Base-by-base conservation (phyloP, 2,329 filamentous ascomycete genomes). In the Aspergillus fischeri region DNA sequence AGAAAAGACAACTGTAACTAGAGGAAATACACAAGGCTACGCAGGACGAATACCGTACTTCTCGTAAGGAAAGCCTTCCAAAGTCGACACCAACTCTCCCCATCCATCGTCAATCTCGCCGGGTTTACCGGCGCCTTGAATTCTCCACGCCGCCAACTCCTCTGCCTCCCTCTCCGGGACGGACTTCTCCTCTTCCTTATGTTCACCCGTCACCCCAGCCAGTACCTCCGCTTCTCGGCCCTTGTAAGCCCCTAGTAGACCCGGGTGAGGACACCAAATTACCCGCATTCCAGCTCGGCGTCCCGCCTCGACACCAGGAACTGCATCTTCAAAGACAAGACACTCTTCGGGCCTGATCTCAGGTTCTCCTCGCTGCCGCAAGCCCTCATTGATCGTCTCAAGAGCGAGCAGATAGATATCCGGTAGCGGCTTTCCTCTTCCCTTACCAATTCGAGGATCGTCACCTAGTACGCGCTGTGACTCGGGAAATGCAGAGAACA, bases 291-390 rank as follows among this genome's bases (percentile, higher is more conserved):
- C 93, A 0, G 94, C 94, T 63, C 94, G 85, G 53, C 94, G 81
- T 4, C 92, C 94, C 2, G 91, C 86, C 76, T 99, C 94, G 2
- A 97, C 91, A 3, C 94, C 94, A 0, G 92, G 91, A 1, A 97
- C 92, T 49, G 88, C 91, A 74, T 99, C 94, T 76, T 99, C 94
- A 67, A 99, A 97, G 0, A 97, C 94, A 17, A 99, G 80, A 71
- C 94, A 97, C 75, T 97, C 93, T 64, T 90, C 89, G 0, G 92
- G 91, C 54, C 71, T 80, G 61, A 99, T 87, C 53, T 81, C 80
- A 58, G 83, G 77, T 62, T 81, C 77, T 52, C 88, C 86, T 42
- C 67, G 64, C 0, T 80, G 60, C 10, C 77, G 77, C 6, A 95
- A 79, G 17, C 85, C 85, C 47, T 84, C 83, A 75, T 99, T 99